A percentile compares a stretch with the other conserved stretches of the same genome.
These are phyloP conservation scores for Monosporozyma siamensis DNA, from an alignment of 805 yeast species.

Conservation along the genomic window DNA sequence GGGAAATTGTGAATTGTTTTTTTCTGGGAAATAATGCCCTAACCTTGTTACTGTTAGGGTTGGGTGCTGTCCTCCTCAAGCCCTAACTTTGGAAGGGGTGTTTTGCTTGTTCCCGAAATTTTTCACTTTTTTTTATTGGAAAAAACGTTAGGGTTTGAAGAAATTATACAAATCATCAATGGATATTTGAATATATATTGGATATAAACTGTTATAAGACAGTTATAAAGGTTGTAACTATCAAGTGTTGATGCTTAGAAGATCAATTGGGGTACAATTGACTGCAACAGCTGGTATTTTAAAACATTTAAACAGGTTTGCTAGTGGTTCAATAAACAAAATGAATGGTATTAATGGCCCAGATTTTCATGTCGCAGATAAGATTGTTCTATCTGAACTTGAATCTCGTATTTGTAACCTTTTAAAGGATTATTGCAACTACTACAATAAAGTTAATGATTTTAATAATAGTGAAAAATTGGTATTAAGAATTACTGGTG, in stretches of 20 bases:
- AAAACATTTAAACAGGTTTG: neutral
- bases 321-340: neutral
- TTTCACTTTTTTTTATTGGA: too few relatives aligned
- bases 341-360: neutral
- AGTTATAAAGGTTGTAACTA: too few relatives aligned
- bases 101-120: too few relatives aligned
- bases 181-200: too few relatives aligned
- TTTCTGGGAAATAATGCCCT: neutral
- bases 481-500: slow-evolving; percentile 75
- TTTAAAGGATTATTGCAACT: slow-evolving; percentile 23
- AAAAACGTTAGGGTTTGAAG: neutral
- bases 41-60: neutral
- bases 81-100: neutral
- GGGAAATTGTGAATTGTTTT: neutral
- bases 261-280: neutral
- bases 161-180: too few relatives aligned
- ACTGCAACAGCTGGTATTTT: neutral
- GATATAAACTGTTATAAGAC: too few relatives aligned
- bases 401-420: slow-evolving; percentile 24
- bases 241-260: neutral
- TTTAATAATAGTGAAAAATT: slow-evolving; percentile 5
- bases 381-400: slow-evolving; percentile 3
- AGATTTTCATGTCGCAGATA: neutral
- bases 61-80: neutral
- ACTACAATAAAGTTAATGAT: slow-evolving; percentile 13